phyloP scores from a whole-genome alignment of 768 basidiomycete genomes.

The Leccinellum rugosiceps region DNA sequence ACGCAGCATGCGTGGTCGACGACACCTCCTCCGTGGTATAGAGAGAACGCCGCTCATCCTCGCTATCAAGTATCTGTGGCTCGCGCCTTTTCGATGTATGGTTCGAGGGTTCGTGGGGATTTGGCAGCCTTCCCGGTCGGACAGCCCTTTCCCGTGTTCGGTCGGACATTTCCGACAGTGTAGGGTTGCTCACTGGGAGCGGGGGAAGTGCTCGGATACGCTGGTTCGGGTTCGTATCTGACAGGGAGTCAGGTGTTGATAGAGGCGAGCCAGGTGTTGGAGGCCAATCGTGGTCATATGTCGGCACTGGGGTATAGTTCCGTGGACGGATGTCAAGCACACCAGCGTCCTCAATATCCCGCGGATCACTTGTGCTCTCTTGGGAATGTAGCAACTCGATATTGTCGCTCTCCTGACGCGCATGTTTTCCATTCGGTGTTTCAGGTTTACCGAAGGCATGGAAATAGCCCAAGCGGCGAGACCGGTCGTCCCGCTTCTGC shows the following conservation, averaged over 20 bases:
- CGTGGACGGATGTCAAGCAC: constrained; percentile 23
- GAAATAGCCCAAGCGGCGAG: constrained; percentile 31
- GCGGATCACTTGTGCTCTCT: constrained; percentile 8
- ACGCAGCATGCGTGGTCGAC: constrained; percentile 25
- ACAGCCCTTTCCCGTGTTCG: not conserved
- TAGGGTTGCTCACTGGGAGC: constrained; percentile 14
- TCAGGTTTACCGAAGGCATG: constrained; percentile 25
- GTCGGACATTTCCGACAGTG: not conserved
- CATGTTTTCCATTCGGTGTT: constrained; percentile 8
- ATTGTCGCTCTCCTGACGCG: constrained; percentile 26
- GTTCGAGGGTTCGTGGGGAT: constrained; percentile 1
- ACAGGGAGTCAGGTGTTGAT: constrained; percentile 6
- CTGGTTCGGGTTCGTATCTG: constrained; percentile 14
- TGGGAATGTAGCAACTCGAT: constrained; percentile 26
- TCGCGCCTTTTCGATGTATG: not conserved
- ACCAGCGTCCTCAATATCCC: constrained; percentile 9
- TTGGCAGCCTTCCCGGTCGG: not conserved
- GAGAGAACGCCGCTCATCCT: constrained; percentile 17
- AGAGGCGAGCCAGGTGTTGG: not conserved
- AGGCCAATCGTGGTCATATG: constrained; percentile 15
- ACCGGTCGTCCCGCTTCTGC: constrained; percentile 46
- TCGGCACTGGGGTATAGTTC: constrained; percentile 17
- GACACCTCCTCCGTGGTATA: constrained; percentile 26
- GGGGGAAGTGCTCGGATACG: constrained; percentile 31
- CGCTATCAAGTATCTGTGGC: constrained; percentile 6